Base-by-base conservation (phyloP, 305 asterid species). In the Fraxinus baroniana region DNA sequence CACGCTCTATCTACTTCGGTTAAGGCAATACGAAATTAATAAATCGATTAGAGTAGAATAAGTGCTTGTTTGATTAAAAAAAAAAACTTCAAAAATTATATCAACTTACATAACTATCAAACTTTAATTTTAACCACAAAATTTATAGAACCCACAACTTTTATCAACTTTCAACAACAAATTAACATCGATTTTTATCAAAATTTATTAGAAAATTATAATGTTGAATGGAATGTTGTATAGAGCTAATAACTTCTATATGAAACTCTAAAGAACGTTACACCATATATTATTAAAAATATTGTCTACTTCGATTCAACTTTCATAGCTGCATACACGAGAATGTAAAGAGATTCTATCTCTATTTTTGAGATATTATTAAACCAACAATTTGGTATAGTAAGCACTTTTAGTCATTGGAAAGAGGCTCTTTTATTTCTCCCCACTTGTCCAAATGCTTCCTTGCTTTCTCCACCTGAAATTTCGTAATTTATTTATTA, bases 381-480 rank as follows among this genome's bases (percentile, higher is more conserved):
- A 52, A 46, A 52, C 22, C 62, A 17, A 52, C 2, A 17, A 52
- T 52, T 52, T n/a, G 24, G 24, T 52, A 52, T 52, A n/a, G 24
- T 4, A n/a, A 5, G 9, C 20, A 17, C 22, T 17, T 52, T 5
- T 17, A 52, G 8, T 52, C 22, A 52, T 52, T 52, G 3, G 64
- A 5, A 52, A n/a, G 64, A 52, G 64, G 64, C 64, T 52, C 64
- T n/a, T 52, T 52, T n/a, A n/a, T n/a, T 52, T 52, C 24, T 52
- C 9, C 64, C 64, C 64, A 52, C 10, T 52, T 52, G 64, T 52
- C 64, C 64, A 52, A 52, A 52, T 5, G 64, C 18, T 52, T 52
- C 5, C 24, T 52, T 5, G 64, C 64, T 52, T 52, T 92, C 88
- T 93, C 93, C 85, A 94, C 97, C 98, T 94, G 86, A 77, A 82